Base-by-base conservation (phyloP, 2,329 filamentous ascomycete species). In the Talaromyces islandicus region DNA sequence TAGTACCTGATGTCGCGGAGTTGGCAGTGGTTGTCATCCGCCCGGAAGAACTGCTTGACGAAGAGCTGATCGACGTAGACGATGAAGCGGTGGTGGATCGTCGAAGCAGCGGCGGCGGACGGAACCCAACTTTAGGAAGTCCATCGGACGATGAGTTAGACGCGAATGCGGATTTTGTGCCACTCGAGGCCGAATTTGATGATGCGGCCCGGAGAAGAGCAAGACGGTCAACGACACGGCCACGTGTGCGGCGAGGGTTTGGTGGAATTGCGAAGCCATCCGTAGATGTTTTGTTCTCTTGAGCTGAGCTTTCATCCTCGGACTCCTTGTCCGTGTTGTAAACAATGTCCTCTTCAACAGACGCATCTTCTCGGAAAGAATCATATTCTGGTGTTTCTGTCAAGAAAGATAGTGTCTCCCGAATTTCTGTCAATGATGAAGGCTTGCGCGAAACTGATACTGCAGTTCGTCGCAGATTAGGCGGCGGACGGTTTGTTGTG, bases 401-500 rank as follows among this genome's bases (percentile, higher is more conserved):
- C 10, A 97, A 82, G 72, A 88, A 90, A 4, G 90, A 95, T 7
- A 97, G 79, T 0, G 90, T 91, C 71, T 93, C 86, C 60, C 91
- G 87, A 63, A 97, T 89, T 69, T 97, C 91, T 29, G 87, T 85
- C 10, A 96, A 78, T 19, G 87, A 89, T 5, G 88, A 81, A 0
- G 92, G 91, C 67, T 87, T 91, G 73, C 84, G 85, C 57, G 79
- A 81, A 61, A 72, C 70, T 17, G 79, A 78, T 25, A 73, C 76
- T 52, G 76, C 77, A 19, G 85, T 87, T 50, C 88, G 85, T 56
- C 88, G 85, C 55, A 83, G 73, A 63, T 85, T 74, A n/a, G 86
- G 81, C 29, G 85, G 81, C 7, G 82, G 79, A n/a, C 84, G 81
- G 56, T 79, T 80, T 25, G 77, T 69, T 27, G 73, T 70, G 71